These are phyloP conservation scores for Cladophialophora chaetospira DNA, from an alignment of 2,329 filamentous ascomycete genomes.

Conservation along the genomic window DNA sequence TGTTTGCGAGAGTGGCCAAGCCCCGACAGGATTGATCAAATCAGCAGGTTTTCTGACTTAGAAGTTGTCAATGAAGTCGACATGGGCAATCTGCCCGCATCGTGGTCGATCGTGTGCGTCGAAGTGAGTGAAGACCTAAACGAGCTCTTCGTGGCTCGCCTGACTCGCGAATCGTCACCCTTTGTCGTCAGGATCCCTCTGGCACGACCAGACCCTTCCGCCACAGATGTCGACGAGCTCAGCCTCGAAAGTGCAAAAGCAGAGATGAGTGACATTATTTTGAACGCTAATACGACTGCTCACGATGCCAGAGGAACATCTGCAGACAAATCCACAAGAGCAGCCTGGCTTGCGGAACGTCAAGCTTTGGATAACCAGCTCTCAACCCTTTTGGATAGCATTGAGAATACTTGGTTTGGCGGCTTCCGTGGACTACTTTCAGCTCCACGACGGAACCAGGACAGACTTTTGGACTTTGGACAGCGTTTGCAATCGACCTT, in stretches of 20 bases:
- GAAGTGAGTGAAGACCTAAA: conserved; percentile 78
- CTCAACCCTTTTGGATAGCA: conserved; percentile 74
- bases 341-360: conserved; percentile 86
- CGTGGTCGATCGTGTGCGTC: conserved; percentile 85
- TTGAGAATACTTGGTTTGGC: conserved; percentile 92
- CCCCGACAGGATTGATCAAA: not conserved
- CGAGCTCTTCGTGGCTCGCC: conserved; percentile 86
- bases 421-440: conserved; percentile 96
- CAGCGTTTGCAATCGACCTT: conserved; percentile 76
- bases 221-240: conserved; percentile 78
- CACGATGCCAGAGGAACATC: conserved; percentile 65
- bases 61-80: conserved; percentile 67
- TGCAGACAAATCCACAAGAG: conserved; percentile 65
- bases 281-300: conserved; percentile 78
- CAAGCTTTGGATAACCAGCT: conserved; percentile 77
- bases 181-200: conserved; percentile 87
- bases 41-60: conserved; percentile 30
- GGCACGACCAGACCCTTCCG: conserved; percentile 76
- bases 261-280: conserved; percentile 81
- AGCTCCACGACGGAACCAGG: conserved; percentile 63
- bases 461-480: conserved; percentile 73
- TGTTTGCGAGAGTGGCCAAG: conserved; percentile 16
- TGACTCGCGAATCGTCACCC: conserved; percentile 72
- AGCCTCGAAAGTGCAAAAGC: conserved; percentile 76
- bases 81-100: conserved; percentile 77